Evolutionary conservation across 306 rosid species (phyloP).

Genomic region (Pyrus communis): DNA sequence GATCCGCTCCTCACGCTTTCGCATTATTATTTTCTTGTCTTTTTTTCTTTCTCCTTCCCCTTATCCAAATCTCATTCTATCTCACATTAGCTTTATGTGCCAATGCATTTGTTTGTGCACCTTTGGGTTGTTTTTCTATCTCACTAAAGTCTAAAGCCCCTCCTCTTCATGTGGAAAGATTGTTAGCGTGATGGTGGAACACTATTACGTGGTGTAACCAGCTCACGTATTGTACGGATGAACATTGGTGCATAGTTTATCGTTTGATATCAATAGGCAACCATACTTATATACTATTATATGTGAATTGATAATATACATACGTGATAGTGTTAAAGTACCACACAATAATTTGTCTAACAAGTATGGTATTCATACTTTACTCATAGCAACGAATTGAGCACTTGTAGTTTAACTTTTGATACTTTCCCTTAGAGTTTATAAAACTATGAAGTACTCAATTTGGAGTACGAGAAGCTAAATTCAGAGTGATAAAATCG

Average conservation of each 20-base stretch:
- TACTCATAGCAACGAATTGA: not conserved
- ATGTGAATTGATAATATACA: too few relatives aligned
- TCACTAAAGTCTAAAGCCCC: not conserved
- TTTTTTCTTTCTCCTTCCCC: slow-evolving; percentile 13
- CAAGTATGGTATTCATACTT: not conserved
- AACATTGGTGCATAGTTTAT: too few relatives aligned
- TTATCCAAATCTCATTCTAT: slow-evolving; percentile 24
- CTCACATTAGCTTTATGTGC: slow-evolving; percentile 20
- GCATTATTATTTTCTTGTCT: slow-evolving; percentile 34
- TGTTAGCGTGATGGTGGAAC: too few relatives aligned
- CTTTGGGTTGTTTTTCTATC: not conserved
- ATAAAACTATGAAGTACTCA: not conserved
- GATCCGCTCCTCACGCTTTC: slow-evolving; percentile 59
- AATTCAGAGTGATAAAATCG: not conserved
- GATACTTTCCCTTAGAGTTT: not conserved
- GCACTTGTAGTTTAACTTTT: not conserved
- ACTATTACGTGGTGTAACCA: too few relatives aligned
- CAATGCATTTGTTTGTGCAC: not conserved
- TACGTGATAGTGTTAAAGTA: too few relatives aligned
- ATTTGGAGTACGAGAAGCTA: not conserved
- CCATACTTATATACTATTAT: not conserved
- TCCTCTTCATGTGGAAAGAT: not conserved
- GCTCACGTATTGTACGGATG: not conserved
- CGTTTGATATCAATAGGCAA: not conserved
- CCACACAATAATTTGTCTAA: not conserved